These are phyloP conservation scores for Paecilomyces sp. DNA, from an alignment of 2,329 filamentous ascomycete species.

Conservation along the genomic window DNA sequence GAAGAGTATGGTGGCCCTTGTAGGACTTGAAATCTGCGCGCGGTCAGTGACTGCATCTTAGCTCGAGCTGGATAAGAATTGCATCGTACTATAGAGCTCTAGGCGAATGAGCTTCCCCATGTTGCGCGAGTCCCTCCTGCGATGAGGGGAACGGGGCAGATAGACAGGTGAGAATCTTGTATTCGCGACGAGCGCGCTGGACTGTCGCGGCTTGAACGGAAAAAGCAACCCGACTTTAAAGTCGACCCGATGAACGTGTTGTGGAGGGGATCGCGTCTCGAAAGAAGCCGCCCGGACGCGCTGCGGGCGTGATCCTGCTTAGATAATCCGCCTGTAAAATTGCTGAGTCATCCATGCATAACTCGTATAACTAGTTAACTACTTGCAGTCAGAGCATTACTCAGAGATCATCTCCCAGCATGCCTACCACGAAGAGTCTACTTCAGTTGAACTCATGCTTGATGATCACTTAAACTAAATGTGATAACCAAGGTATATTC, in stretches of 20 bases:
- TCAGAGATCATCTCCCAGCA: too few relatives aligned
- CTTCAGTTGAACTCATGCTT: too few relatives aligned
- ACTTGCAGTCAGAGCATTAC: too few relatives aligned
- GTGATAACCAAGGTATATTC: too few relatives aligned
- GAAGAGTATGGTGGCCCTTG: constrained; percentile 87
- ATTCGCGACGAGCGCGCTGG: not conserved
- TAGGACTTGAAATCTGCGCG: constrained; percentile 94
- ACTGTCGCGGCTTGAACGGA: not conserved
- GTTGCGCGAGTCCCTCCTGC: constrained; percentile 26
- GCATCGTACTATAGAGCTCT: constrained; percentile 72
- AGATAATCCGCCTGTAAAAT: too few relatives aligned
- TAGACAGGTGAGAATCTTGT: not conserved
- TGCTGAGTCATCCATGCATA: too few relatives aligned
- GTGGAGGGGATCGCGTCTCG: not conserved
- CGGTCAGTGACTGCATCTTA: constrained; percentile 15
- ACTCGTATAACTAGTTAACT: too few relatives aligned
- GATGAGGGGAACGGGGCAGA: not conserved
- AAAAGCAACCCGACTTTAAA: not conserved
- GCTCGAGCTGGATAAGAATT: constrained; percentile 1
- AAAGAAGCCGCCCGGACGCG: not conserved
- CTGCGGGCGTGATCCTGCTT: not conserved
- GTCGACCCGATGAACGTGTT: not conserved
- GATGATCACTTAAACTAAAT: too few relatives aligned
- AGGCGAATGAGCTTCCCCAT: constrained; percentile 97
- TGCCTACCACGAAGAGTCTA: too few relatives aligned